These are phyloP conservation scores for Meyerozyma smithsonii DNA, from an alignment of 1,139 yeast genomes.

Conservation along the genomic window DNA sequence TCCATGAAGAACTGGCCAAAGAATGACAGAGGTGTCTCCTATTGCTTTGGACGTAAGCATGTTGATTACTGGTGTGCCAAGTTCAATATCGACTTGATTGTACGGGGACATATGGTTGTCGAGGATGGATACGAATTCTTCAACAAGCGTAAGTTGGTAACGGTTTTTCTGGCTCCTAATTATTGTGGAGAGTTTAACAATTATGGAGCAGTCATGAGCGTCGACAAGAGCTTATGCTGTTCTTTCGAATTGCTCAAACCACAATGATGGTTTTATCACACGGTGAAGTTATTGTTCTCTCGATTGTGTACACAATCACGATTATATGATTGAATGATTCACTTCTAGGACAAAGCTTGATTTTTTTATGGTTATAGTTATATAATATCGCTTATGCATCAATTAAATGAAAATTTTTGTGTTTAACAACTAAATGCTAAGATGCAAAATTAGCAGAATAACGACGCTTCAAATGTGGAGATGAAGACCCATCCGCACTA, in stretches of 20 bases:
- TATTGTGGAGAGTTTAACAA: conserved; percentile 89
- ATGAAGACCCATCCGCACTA: conserved; percentile 28
- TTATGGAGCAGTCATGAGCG: conserved; percentile 90
- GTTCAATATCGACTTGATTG: conserved; percentile 74
- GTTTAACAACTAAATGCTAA: background rate
- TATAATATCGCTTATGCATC: background rate
- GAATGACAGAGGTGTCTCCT: conserved; percentile 85
- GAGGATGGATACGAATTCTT: conserved; percentile 91
- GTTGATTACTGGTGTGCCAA: conserved; percentile 66
- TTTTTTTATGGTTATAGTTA: background rate
- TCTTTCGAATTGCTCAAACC: conserved; percentile 83
- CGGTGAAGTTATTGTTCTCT: background rate
- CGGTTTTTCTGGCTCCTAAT: conserved; percentile 84
- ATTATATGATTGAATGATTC: conserved; percentile 1
- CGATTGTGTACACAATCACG: background rate
- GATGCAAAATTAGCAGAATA: conserved; percentile 8
- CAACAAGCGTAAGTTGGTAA: conserved; percentile 70
- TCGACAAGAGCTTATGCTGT: conserved; percentile 69
- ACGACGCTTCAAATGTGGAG: conserved; percentile 34
- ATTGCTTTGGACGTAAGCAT: conserved; percentile 70
- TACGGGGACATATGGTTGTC: conserved; percentile 90
- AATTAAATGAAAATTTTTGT: background rate
- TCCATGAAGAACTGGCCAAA: conserved; percentile 61
- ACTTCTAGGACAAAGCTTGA: background rate
- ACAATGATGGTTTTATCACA: conserved; percentile 12